Evolutionary conservation across 2,329 filamentous ascomycete genomes (phyloP), one percentile per base, ranked within the genome.

Genomic region (Sporothrix luriei): DNA sequence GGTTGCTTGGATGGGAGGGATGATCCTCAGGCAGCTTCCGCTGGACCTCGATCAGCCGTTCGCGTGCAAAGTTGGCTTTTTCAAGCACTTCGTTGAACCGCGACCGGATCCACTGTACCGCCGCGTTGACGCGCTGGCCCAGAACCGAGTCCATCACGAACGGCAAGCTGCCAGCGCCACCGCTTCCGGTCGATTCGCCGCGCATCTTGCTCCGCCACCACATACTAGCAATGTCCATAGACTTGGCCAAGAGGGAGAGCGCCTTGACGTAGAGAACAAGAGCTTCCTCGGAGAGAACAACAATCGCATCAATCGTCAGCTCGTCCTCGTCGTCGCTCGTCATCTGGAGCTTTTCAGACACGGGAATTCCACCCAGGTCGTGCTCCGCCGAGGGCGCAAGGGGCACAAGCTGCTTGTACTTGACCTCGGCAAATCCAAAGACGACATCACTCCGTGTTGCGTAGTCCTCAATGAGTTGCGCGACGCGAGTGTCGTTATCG

Each of bases 61-160:
- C 84, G 61, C 93, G 91, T n/a, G 97, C 93, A 73, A 97, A 86
- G 76, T 98, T 94, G 0, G 94, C 94, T 82, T 99, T 99, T 80
- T 97, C 94, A 71, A 98, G 82, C 51, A 97, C 95, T 78, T 98
- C 95, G 77, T 99, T 99, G 84, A 99, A 99, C 5, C 94, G 91
- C 74, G 85, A 87, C 46, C 95, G 91, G 69, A 97, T 90, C 95
- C 94, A 99, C 78, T 97, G 94, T 0, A 99, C 95, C 10, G 96
- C 93, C 52, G 90, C 91, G 76, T 97, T 97, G 79, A 99, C 93
- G 64, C 93, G 89, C 62, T 87, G 85, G 1, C 87, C 85, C 14
- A 88, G 79, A 16, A 85, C 82, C 67, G 87, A 84, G 38, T 82
- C 81, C 66, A 77, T 78, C 72, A 76, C 78, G 75, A 79, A 78